Percentiles rank a stretch among this genome's conserved stretches.
Conservation (phyloP, 2,329 filamentous ascomycete genomes). For the Thielaviopsis ethacetica region DNA sequence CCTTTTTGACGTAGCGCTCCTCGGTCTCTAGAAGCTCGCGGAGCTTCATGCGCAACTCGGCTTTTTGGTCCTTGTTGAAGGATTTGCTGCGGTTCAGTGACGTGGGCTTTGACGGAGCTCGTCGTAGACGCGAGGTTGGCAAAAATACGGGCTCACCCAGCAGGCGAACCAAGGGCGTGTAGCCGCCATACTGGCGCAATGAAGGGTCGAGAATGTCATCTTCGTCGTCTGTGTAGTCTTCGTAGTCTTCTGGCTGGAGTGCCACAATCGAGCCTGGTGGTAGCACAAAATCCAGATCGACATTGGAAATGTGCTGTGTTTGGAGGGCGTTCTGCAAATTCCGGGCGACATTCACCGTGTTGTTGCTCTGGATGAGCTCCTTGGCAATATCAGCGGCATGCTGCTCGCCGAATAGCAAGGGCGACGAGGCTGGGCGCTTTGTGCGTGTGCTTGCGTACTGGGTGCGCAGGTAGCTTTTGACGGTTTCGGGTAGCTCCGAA, state of each 20-base stretch:
- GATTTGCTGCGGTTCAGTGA: slow-evolving; percentile 61
- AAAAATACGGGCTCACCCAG: slow-evolving; percentile 77
- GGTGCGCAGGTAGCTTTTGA: slow-evolving; percentile 54
- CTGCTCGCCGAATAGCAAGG: slow-evolving; percentile 68
- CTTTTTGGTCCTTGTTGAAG: slow-evolving; percentile 68
- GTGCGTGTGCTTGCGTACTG: slow-evolving; percentile 35
- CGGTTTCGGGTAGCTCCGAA: slow-evolving; percentile 59
- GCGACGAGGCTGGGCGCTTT: slow-evolving; percentile 45
- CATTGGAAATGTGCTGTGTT: slow-evolving; percentile 66
- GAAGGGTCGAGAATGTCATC: slow-evolving; percentile 50
- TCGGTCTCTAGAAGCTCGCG: slow-evolving; percentile 85
- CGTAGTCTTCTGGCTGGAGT: slow-evolving; percentile 40
- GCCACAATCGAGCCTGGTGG: slow-evolving; percentile 62
- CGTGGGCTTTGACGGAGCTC: slow-evolving; percentile 75
- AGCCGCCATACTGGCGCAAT: slow-evolving; percentile 56
- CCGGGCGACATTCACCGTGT: slow-evolving; percentile 53
- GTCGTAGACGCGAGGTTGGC: slow-evolving; percentile 67
- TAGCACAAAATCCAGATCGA: slow-evolving; percentile 76
- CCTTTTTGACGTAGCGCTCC: slow-evolving; percentile 78
- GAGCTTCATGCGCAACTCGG: slow-evolving; percentile 74
- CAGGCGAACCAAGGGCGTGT: slow-evolving; percentile 58
- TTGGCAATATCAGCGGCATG: slow-evolving; percentile 85
- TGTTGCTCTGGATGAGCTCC: slow-evolving; percentile 68
- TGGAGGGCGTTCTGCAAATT: slow-evolving; percentile 62
- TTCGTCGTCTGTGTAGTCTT: slow-evolving; percentile 43